A percentile compares a stretch with the other conserved stretches of the same genome.
Evolutionary conservation across 1,284 basidiomycete genomes (phyloP).

Genomic region (Pyrrhoderma lamaoense): DNA sequence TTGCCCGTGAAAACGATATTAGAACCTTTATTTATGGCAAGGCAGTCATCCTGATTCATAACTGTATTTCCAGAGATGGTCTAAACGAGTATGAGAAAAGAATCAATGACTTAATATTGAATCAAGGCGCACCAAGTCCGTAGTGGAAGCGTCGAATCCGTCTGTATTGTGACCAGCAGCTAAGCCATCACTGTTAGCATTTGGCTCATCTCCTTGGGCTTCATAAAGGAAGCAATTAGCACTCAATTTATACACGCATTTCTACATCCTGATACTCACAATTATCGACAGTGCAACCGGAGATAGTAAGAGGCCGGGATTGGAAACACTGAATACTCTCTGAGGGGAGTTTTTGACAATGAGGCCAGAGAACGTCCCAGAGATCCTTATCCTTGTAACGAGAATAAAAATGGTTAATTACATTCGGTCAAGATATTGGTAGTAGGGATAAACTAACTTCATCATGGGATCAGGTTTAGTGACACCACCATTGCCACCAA

Average conservation of each 20-base stretch:
- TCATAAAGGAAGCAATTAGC: too few species aligned
- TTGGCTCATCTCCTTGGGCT: slow-evolving; percentile 34
- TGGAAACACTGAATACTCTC: slow-evolving; percentile 29
- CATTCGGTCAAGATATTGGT: neutral
- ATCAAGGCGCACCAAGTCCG: slow-evolving; percentile 27
- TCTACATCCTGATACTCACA: too few species aligned
- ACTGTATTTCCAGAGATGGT: slow-evolving; percentile 18
- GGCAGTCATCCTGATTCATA: slow-evolving; percentile 47
- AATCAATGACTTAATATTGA: slow-evolving; percentile 7
- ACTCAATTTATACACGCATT: too few species aligned
- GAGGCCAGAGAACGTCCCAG: slow-evolving; percentile 38
- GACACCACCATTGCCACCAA: slow-evolving; percentile 31
- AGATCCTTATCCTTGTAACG: slow-evolving; percentile 41
- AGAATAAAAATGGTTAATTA: neutral
- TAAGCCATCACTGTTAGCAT: slow-evolving; percentile 36
- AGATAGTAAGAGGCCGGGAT: slow-evolving; percentile 27
- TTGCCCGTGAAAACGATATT: slow-evolving; percentile 50
- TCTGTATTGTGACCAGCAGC: slow-evolving; percentile 29
- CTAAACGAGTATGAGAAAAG: neutral
- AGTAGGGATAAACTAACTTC: slow-evolving; percentile 20
- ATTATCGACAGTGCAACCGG: slow-evolving; percentile 22
- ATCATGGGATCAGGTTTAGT: slow-evolving; percentile 26
- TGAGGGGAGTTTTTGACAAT: slow-evolving; percentile 35
- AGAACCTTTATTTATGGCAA: slow-evolving; percentile 51
- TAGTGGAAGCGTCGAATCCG: slow-evolving; percentile 39